phyloP scores from a whole-genome alignment of 345 rosid species.

The Populus tremula region DNA sequence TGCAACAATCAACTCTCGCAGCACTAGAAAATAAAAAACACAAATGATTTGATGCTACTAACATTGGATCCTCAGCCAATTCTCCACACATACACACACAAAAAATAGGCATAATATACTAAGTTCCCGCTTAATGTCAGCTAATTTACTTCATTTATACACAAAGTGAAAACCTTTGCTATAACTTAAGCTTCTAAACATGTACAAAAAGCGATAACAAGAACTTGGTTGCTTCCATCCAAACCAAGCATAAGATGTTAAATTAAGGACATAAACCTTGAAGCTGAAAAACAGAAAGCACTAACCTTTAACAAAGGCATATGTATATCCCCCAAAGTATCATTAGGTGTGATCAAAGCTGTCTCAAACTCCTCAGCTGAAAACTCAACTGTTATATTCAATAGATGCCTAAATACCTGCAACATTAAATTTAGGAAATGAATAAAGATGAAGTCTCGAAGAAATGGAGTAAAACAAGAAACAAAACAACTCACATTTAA shows the following conservation, averaged over 20 bases:
- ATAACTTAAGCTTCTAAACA: conserved; percentile 5
- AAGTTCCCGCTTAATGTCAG: neutral
- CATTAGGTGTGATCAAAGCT: conserved; percentile 79
- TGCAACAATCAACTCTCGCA: neutral
- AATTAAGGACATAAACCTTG: neutral
- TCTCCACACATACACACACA: conserved; percentile 8
- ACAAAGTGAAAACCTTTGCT: conserved; percentile 17
- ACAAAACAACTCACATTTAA: conserved; percentile 69
- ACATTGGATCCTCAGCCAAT: neutral
- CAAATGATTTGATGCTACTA: neutral
- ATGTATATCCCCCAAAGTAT: conserved; percentile 86
- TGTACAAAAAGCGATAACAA: conserved; percentile 1
- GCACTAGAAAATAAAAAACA: neutral
- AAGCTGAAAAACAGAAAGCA: conserved; percentile 26
- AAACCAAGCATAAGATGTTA: neutral
- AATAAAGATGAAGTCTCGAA: conserved; percentile 8
- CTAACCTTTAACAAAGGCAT: conserved; percentile 95
- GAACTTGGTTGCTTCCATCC: too few species aligned
- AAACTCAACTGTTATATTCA: conserved; percentile 82
- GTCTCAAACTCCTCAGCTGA: conserved; percentile 98
- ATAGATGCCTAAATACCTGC: conserved; percentile 81
- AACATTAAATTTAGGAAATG: neutral
- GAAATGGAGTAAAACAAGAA: conserved; percentile 14
- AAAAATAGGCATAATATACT: neutral
- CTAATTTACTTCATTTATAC: conserved; percentile 9